Evolutionary conservation across 2,329 filamentous ascomycete genomes (phyloP), one percentile per base, ranked within the genome.

Genomic region (Ascosphaera acerosa): DNA sequence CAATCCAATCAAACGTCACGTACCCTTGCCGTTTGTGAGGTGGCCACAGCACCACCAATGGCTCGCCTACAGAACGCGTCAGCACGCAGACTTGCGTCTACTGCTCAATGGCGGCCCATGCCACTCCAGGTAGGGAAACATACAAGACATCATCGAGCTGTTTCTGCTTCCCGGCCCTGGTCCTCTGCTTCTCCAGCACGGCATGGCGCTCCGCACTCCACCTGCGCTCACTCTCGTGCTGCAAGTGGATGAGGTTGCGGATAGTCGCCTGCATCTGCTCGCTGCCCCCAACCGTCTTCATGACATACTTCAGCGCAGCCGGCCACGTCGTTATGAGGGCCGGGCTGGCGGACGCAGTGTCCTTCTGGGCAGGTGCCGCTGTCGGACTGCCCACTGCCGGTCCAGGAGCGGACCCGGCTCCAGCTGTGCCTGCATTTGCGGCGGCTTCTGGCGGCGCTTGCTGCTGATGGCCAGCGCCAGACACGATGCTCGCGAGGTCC

Each of bases 181-280:
- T 48, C n/a, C 43, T 47, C 34, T 68, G 64, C 35, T 59, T 62
- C 18, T 54, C 47, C 4, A 66, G 41, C 15, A 70, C 44, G 4
- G 54, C 59, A 34, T 61, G 46, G 2, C 66, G 57, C 2, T 57
- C 59, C 16, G 53, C 46, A 51, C 60, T 66, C 62, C 70, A 76
- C 38, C 65, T 59, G 38, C 57, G 57, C 39, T 75, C 67, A 40
- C 74, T 62, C 25, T 59, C 56, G 40, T 68, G 61, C 44, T 76
- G 70, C 26, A 66, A 59, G 33, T 58, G 57, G 36, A 75, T 72
- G 47, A 76, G 55, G 50, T 68, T 45, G 14, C 54, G 53, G 37
- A 66, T 57, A 7, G 55, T 53, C 10, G 48, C 45, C 26, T 59
- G 46, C 2, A 54, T 46, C 18, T 47, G 44, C 33, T 61, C 55